phyloP scores from a whole-genome alignment of 495 filamentous ascomycete genomes.

The Cercophora scortea region DNA sequence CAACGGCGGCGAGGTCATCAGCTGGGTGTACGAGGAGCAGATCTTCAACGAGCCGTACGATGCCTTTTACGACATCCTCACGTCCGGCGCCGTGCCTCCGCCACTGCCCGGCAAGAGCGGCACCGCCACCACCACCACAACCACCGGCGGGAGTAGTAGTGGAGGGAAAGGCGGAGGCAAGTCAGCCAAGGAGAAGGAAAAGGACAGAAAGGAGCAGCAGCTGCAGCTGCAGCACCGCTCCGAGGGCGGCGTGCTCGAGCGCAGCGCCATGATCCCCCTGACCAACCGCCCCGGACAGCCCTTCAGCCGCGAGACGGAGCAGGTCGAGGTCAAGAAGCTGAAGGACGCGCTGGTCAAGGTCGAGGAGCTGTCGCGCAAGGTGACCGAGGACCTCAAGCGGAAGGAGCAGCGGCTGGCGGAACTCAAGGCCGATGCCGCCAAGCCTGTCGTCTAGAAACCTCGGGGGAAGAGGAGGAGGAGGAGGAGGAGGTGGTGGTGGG shows the following conservation, averaged over 20 bases:
- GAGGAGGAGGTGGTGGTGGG: too few species aligned
- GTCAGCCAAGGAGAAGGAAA: slow-evolving; percentile 6
- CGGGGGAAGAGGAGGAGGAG: not conserved
- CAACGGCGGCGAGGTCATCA: slow-evolving; percentile 55
- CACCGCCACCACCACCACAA: slow-evolving; percentile 17
- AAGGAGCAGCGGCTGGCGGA: slow-evolving; percentile 45
- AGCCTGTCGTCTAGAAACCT: not conserved
- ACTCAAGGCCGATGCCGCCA: slow-evolving; percentile 24
- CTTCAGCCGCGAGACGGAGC: slow-evolving; percentile 69
- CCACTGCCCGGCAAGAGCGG: slow-evolving; percentile 3
- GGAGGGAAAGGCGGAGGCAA: not conserved
- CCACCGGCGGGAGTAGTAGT: slow-evolving; percentile 1
- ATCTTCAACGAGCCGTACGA: slow-evolving; percentile 95
- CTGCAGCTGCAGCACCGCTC: slow-evolving; percentile 13
- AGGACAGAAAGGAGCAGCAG: slow-evolving; percentile 16
- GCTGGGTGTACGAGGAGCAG: slow-evolving; percentile 81
- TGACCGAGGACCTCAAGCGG: slow-evolving; percentile 55
- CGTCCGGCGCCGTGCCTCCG: slow-evolving; percentile 44
- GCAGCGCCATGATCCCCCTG: slow-evolving; percentile 65
- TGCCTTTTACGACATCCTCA: slow-evolving; percentile 75
- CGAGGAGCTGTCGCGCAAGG: slow-evolving; percentile 52
- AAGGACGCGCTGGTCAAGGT: slow-evolving; percentile 64
- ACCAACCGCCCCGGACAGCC: slow-evolving; percentile 55
- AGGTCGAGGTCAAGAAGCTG: slow-evolving; percentile 63
- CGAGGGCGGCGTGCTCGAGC: slow-evolving; percentile 44